Evolutionary conservation across 441 rosid species (phyloP), one percentile per base, ranked within the genome.

Genomic region (Lagerstroemia fauriei): DNA sequence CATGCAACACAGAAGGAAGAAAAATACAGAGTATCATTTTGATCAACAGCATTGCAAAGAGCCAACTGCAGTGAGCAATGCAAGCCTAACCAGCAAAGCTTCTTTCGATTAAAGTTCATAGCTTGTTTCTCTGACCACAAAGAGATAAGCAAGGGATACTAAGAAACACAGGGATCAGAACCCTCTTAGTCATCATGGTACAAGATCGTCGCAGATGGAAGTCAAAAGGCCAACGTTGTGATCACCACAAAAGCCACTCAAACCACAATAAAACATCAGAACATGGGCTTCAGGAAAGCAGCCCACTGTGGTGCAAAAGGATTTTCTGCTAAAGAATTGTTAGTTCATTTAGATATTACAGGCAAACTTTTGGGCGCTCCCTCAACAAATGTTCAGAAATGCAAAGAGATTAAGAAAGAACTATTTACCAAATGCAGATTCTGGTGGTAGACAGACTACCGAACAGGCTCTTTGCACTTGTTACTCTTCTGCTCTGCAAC

Each of bases 401-500:
- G 46, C 44, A 1, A 69, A 5, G 73, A 69, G 18, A 34, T 34
- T 32, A 69, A 17, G 46, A 14, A 17, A 18, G 25, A 32, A 69
- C 46, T 16, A 46, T 13, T 44, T 78, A 78, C 72, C 81, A 59
- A 17, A 46, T 41, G 12, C 17, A 44, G 18, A 31, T 69, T 66
- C 24, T 6, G 14, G 34, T 18, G 24, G 13, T 77, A 25, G 9
- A 17, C 32, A 14, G 16, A 24, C 74, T 69, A 50, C 61, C 66
- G 66, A 20, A 69, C 46, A n/a, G 46, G 65, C 51, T 70, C 47
- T 29, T 77, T 76, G 48, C 24, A 20, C 61, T 69, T 77, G 80
- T 82, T 73, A 22, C 61, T 56, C 66, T 27, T 81, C 79, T 84
- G 86, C 81, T 81, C 82, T 13, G 77, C 76, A 53, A 71, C 77